A percentile compares a stretch with the other conserved stretches of the same genome.
phyloP scores from a whole-genome alignment of 2,329 filamentous ascomycete genomes.

The Colletotrichum shisoi region DNA sequence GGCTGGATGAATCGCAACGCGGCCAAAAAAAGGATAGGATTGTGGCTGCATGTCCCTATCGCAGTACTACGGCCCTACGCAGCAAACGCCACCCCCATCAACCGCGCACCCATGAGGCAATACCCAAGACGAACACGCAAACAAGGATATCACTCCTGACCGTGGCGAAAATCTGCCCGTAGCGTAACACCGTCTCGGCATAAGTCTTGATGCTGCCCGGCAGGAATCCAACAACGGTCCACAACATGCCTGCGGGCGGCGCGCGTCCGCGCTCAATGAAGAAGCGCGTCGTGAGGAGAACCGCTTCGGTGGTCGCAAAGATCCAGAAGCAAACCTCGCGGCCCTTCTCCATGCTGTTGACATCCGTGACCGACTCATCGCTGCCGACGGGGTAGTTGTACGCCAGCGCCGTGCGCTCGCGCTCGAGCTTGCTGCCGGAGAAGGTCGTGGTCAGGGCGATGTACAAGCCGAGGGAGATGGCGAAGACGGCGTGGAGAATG shows the following conservation, averaged over 20 bases:
- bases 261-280: constrained; percentile 70
- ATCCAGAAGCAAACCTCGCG: constrained; percentile 74
- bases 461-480: constrained; percentile 73
- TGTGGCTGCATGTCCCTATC: background rate
- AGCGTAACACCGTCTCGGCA: constrained; percentile 67
- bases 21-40: background rate
- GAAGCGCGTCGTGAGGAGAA: constrained; percentile 75
- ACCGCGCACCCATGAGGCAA: constrained; percentile 57
- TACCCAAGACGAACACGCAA: constrained; percentile 77
- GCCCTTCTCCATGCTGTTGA: constrained; percentile 47
- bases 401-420: constrained; percentile 55
- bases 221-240: constrained; percentile 69
- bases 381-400: constrained; percentile 44
- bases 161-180: constrained; percentile 75
- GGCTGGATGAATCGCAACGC: too few relatives aligned
- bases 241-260: constrained; percentile 68
- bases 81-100: constrained; percentile 8
- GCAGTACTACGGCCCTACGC: background rate
- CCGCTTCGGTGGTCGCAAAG: constrained; percentile 79
- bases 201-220: constrained; percentile 71
- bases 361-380: constrained; percentile 43
- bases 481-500: constrained; percentile 75
- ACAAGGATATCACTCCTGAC: constrained; percentile 77
- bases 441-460: constrained; percentile 74
- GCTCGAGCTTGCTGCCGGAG: constrained; percentile 69